Conservation (phyloP, 2,329 filamentous ascomycete genomes). For the Chalara sp. region DNA sequence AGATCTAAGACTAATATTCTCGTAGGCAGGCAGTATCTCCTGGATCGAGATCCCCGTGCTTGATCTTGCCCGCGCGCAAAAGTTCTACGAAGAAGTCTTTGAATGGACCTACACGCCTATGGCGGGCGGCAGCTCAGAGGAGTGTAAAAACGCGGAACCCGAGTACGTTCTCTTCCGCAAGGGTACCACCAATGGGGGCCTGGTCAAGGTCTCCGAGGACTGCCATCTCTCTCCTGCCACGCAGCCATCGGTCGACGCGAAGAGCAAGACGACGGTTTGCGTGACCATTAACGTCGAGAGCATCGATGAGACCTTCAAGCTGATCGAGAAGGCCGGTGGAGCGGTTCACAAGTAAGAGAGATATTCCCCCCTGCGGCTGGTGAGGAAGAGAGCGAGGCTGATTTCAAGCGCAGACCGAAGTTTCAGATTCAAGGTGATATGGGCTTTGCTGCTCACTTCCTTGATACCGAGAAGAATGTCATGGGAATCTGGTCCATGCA, state of each 20-base stretch:
- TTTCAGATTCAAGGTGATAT: slow-evolving; percentile 1
- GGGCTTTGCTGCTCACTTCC: slow-evolving; percentile 10
- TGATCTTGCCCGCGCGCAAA: slow-evolving; percentile 28
- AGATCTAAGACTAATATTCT: background rate
- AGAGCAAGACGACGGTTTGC: slow-evolving; percentile 3
- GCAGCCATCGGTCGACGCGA: slow-evolving; percentile 2
- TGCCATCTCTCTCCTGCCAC: slow-evolving; percentile 8
- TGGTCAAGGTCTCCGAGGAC: slow-evolving; percentile 5
- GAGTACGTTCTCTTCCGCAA: slow-evolving; percentile 7
- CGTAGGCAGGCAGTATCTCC: slow-evolving; percentile 1
- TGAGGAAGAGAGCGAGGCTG: background rate
- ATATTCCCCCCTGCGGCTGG: background rate
- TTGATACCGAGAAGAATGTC: slow-evolving; percentile 13
- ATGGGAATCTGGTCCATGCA: slow-evolving; percentile 13
- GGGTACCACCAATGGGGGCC: slow-evolving; percentile 4
- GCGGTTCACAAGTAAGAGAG: slow-evolving; percentile 5
- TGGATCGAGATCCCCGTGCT: slow-evolving; percentile 34
- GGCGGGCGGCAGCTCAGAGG: background rate
- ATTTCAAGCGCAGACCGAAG: too few relatives aligned
- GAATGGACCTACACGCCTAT: slow-evolving; percentile 6
- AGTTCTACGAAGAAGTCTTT: slow-evolving; percentile 31
- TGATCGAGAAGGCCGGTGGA: slow-evolving; percentile 10
- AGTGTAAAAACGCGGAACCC: background rate
- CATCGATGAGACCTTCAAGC: slow-evolving; percentile 10
- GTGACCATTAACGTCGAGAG: slow-evolving; percentile 12